phyloP scores from a whole-genome alignment of 2,329 filamentous ascomycete genomes.

The Fusarium tupiense region DNA sequence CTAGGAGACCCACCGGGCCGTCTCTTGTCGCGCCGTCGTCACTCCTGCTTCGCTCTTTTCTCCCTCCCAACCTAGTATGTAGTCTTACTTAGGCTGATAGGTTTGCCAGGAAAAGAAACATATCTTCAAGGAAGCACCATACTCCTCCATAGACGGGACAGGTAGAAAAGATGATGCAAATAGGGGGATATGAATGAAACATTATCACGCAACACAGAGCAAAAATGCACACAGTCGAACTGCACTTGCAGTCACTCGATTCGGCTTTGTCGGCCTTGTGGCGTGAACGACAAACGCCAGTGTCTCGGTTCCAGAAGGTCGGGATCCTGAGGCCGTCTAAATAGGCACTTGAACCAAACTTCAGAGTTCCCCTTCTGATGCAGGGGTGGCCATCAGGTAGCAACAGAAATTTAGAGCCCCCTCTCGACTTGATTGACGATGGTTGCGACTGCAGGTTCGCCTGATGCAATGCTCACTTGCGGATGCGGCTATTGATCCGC shows the following conservation, averaged over 20 bases:
- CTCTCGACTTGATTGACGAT: slow-evolving; percentile 12
- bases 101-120: neutral
- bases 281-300: slow-evolving; percentile 24
- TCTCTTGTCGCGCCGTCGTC: neutral
- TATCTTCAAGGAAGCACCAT: neutral
- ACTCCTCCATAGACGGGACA: neutral
- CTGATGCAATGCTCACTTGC: neutral
- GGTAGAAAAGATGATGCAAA: neutral
- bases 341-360: neutral
- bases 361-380: neutral
- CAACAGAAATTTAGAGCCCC: slow-evolving; percentile 5
- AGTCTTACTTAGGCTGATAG: neutral
- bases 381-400: neutral
- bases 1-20: slow-evolving; percentile 1
- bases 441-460: slow-evolving; percentile 11
- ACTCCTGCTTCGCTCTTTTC: neutral
- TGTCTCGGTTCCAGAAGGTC: slow-evolving; percentile 26
- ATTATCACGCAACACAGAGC: neutral
- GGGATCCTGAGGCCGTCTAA: slow-evolving; percentile 2
- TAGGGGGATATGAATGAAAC: neutral
- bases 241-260: slow-evolving; percentile 6
- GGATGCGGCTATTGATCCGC: slow-evolving; percentile 11
- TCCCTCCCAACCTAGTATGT: neutral
- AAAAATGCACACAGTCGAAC: neutral
- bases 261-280: slow-evolving; percentile 7